Evolutionary conservation across 169 alveolate species (phyloP), one percentile per base, ranked within the genome.

Genomic region (Plasmodium ovale): DNA sequence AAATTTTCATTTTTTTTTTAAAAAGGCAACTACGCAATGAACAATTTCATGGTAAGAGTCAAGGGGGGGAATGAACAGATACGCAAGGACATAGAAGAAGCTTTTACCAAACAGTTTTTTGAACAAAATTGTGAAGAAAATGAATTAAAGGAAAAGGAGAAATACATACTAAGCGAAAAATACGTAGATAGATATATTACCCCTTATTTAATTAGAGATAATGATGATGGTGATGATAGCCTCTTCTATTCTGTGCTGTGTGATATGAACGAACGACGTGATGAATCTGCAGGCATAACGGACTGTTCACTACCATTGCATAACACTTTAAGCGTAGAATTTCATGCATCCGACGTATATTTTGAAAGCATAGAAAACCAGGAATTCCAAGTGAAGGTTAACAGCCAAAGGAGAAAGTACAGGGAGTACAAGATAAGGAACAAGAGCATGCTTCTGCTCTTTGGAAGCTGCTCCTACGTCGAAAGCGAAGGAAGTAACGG

Each of bases 121-220:
- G 51, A n/a, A 51, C 25, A 69, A 47, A 35, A 27, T 6, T 21
- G 27, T 21, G 42, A 3, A 2, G 42, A 33, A 16, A 1, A 10
- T 35, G 51, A 65, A n/a, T 16, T 21, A 21, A 74, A 37, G 37
- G 85, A 16, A 25, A 72, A 14, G 21, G 56, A 56, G 71, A 82
- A 21, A 56, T 82, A 82, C 51, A 29, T 82, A 35, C 37, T 82
- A 54, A 65, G 84, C 3, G 54, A 82, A 42, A 16, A 51, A 9
- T 82, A 82, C 58, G 71, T 82, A 10, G 62, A 82, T 42, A 65
- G 27, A 19, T 82, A 51, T 82, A 35, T 82, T n/a, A 65, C 29
- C 7, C 90, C 82, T 3, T 47, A 31, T 51, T 65, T 82, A 42
- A 49, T 65, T 4, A 82, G 21, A 82, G 31, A 42, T 29, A 44